Percentiles rank a stretch among this genome's conserved stretches.
Evolutionary conservation across 306 rosid genomes (phyloP).

Genomic region (Prunus fruticosa): DNA sequence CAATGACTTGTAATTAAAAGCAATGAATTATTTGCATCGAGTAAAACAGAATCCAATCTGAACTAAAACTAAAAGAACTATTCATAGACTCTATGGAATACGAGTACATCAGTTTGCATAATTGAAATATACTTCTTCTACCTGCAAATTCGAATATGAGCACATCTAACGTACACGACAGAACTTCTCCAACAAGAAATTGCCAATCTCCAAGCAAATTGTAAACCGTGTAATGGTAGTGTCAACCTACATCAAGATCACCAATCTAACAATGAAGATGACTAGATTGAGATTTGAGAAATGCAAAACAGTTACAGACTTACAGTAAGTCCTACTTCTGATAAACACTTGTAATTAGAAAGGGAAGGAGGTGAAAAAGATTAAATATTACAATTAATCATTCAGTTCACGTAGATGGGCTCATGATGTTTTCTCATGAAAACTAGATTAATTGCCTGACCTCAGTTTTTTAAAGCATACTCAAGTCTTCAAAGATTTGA

Average conservation of each 20-base stretch:
- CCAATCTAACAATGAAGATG: neutral
- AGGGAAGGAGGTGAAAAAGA: neutral
- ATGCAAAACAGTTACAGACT: no score
- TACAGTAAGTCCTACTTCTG: no score
- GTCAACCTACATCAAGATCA: slow-evolving; percentile 44
- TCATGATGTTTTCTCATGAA: neutral
- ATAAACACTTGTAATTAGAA: no score
- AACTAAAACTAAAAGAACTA: neutral
- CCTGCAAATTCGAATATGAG: slow-evolving; percentile 43
- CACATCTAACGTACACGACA: slow-evolving; percentile 37
- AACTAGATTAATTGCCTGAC: neutral
- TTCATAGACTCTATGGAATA: neutral
- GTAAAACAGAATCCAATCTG: no score
- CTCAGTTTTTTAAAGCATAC: neutral
- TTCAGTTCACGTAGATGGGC: slow-evolving; percentile 3
- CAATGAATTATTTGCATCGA: no score
- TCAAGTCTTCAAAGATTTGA: neutral
- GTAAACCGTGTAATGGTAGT: slow-evolving; percentile 49
- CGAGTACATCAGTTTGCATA: slow-evolving; percentile 15
- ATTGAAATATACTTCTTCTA: slow-evolving; percentile 26
- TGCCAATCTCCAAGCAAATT: slow-evolving; percentile 51
- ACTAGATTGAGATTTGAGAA: neutral
- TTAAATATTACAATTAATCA: neutral
- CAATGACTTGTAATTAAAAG: no score
- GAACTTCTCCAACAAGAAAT: slow-evolving; percentile 46